A percentile compares a stretch with the other conserved stretches of the same genome.
These are phyloP conservation scores for Ganoderma lingzhi DNA, from an alignment of 1,284 basidiomycete genomes.

Conservation along the genomic window DNA sequence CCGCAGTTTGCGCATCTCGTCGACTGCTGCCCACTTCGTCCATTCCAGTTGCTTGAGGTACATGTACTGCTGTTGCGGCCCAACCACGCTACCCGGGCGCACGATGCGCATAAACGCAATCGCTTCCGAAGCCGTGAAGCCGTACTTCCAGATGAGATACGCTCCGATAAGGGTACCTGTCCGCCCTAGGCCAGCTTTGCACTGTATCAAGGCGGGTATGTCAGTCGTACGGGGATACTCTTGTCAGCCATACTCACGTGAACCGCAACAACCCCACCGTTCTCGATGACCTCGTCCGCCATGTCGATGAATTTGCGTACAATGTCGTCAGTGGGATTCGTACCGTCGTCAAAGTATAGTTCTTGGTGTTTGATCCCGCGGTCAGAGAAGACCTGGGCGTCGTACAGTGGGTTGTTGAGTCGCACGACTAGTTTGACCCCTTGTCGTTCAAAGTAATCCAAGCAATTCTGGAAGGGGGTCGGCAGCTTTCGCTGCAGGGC, in stretches of 20 bases:
- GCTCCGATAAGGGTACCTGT: constrained; percentile 97
- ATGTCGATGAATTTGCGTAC: constrained; percentile 90
- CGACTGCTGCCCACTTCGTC: constrained; percentile 91
- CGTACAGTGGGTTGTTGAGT: constrained; percentile 95
- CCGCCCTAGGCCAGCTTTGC: constrained; percentile 92
- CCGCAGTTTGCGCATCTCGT: constrained; percentile 69
- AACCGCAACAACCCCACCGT: constrained; percentile 87
- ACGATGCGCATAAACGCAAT: constrained; percentile 99
- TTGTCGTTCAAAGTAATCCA: constrained; percentile 91
- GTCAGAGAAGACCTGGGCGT: constrained; percentile 85
- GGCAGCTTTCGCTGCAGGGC: constrained; percentile 81
- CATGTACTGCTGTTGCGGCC: constrained; percentile 95
- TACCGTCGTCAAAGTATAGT: constrained; percentile 98
- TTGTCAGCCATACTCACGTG: constrained; percentile 65
- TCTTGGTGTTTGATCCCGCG: constrained; percentile 91
- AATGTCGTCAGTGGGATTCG: constrained; percentile 95
- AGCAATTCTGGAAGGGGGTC: constrained; percentile 85
- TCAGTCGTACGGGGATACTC: constrained; percentile 30
- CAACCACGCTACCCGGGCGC: constrained; percentile 95
- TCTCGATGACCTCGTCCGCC: constrained; percentile 80
- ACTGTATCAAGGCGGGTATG: constrained; percentile 54
- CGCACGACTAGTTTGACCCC: constrained; percentile 94
- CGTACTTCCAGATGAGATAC: constrained; percentile 98
- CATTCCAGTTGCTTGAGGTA: constrained; percentile 95
- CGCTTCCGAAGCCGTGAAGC: constrained; percentile 97